phyloP scores from a whole-genome alignment of 108 stramenopile genomes.

The Discostella pseudostelligera region DNA sequence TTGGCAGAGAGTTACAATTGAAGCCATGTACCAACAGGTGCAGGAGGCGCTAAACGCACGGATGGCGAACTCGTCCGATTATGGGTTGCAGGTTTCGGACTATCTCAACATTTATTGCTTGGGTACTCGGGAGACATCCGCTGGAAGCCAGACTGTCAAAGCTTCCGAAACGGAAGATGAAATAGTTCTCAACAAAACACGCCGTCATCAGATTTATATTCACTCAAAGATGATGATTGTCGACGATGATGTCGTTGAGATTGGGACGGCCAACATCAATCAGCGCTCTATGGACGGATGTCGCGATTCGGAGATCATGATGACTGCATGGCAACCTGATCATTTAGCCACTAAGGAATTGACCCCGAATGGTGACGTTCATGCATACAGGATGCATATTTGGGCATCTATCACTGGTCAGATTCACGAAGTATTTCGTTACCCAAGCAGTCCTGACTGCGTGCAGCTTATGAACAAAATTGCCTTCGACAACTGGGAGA shows the following conservation, averaged over 20 bases:
- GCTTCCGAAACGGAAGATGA: conserved; percentile 37
- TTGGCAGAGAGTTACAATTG: conserved; percentile 52
- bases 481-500: conserved; percentile 46
- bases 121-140: conserved; percentile 39
- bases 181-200: conserved; percentile 34
- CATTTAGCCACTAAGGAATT: conserved; percentile 40
- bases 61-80: conserved; percentile 37
- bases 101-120: conserved; percentile 54
- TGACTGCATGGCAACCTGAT: conserved; percentile 51
- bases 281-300: conserved; percentile 61
- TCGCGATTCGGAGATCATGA: conserved; percentile 62
- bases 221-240: conserved; percentile 75
- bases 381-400: conserved; percentile 45
- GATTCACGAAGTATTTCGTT: conserved; percentile 48
- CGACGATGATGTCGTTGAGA: conserved; percentile 60
- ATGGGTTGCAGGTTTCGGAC: conserved; percentile 46
- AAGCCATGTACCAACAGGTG: conserved; percentile 50
- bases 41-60: conserved; percentile 25
- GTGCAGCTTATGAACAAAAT: conserved; percentile 40
- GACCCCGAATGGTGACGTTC: conserved; percentile 43
- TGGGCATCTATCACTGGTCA: conserved; percentile 46
- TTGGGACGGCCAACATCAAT: conserved; percentile 71
- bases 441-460: conserved; percentile 46
- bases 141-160: conserved; percentile 38
- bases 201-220: conserved; percentile 60